These are phyloP conservation scores for Fusarium tricinctum DNA, from an alignment of 2,329 filamentous ascomycete genomes.

Conservation along the genomic window DNA sequence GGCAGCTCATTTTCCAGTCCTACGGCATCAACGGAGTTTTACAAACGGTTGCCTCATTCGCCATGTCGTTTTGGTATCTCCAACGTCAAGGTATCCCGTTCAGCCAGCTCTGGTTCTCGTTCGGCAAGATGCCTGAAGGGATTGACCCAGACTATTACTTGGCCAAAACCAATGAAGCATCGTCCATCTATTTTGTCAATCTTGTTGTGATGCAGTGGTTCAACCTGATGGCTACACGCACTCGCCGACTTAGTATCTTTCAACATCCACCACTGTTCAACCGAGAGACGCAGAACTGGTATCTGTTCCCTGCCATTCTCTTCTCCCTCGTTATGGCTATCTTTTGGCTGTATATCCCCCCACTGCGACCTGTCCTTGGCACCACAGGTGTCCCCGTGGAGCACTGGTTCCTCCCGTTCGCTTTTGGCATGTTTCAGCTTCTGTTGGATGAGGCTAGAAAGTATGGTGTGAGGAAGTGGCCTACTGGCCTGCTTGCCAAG, in stretches of 20 bases:
- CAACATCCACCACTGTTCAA: slow-evolving; percentile 79
- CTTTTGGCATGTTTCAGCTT: slow-evolving; percentile 67
- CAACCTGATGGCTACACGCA: slow-evolving; percentile 79
- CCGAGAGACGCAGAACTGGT: slow-evolving; percentile 74
- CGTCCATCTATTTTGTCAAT: slow-evolving; percentile 84
- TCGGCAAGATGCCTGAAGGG: slow-evolving; percentile 66
- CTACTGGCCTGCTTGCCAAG: background rate
- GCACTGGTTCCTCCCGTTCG: slow-evolving; percentile 82
- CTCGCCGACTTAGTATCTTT: slow-evolving; percentile 75
- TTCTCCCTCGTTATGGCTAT: slow-evolving; percentile 79
- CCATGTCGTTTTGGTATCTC: slow-evolving; percentile 78
- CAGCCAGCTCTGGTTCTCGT: slow-evolving; percentile 75
- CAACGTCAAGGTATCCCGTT: slow-evolving; percentile 75
- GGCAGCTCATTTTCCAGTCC: slow-evolving; percentile 78
- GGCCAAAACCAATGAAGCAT: slow-evolving; percentile 72
- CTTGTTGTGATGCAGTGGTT: slow-evolving; percentile 88
- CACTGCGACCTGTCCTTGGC: slow-evolving; percentile 71
- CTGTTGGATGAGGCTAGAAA: slow-evolving; percentile 9
- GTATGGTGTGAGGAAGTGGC: slow-evolving; percentile 7
- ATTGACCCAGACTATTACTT: slow-evolving; percentile 68
- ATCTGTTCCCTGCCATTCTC: slow-evolving; percentile 77
- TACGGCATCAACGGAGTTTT: slow-evolving; percentile 79
- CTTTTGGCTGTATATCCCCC: slow-evolving; percentile 77
- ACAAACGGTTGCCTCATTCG: slow-evolving; percentile 71
- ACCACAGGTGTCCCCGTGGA: slow-evolving; percentile 77